Evolutionary conservation across 1,284 basidiomycete genomes (phyloP).

Genomic region (Termitomyces sp.): DNA sequence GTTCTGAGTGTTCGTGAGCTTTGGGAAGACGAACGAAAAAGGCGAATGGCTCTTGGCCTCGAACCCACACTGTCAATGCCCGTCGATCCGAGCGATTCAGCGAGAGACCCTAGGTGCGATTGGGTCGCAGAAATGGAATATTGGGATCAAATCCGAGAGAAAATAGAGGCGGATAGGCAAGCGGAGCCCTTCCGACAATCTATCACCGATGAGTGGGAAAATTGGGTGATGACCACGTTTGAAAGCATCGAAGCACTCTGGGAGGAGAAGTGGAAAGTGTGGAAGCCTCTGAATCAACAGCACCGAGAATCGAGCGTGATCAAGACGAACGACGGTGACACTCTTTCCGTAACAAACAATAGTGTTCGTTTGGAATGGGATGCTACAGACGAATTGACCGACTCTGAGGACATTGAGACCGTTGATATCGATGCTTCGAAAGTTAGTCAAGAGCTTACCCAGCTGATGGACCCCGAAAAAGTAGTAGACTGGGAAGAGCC

Average conservation of each 20-base stretch:
- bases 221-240: slow-evolving; percentile 81
- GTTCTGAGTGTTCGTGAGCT: slow-evolving; percentile 87
- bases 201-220: slow-evolving; percentile 46
- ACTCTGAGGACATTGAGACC: slow-evolving; percentile 19
- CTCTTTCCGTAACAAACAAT: not conserved
- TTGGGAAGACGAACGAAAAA: slow-evolving; percentile 88
- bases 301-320: not conserved
- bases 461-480: slow-evolving; percentile 39
- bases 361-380: slow-evolving; percentile 13
- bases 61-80: slow-evolving; percentile 65
- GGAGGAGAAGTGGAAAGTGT: slow-evolving; percentile 53
- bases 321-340: not conserved
- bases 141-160: slow-evolving; percentile 58
- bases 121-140: slow-evolving; percentile 70
- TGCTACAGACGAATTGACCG: slow-evolving; percentile 12
- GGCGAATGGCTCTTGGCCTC: slow-evolving; percentile 63
- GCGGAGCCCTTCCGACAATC: slow-evolving; percentile 25
- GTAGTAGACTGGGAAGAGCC: slow-evolving; percentile 28
- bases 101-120: slow-evolving; percentile 48
- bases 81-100: slow-evolving; percentile 57
- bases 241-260: slow-evolving; percentile 79
- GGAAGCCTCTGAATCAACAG: slow-evolving; percentile 39
- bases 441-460: slow-evolving; percentile 47
- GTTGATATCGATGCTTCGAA: slow-evolving; percentile 53
- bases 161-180: slow-evolving; percentile 46